phyloP scores from a whole-genome alignment of 805 yeast genomes.

The Tetrapisispora fleetii region DNA sequence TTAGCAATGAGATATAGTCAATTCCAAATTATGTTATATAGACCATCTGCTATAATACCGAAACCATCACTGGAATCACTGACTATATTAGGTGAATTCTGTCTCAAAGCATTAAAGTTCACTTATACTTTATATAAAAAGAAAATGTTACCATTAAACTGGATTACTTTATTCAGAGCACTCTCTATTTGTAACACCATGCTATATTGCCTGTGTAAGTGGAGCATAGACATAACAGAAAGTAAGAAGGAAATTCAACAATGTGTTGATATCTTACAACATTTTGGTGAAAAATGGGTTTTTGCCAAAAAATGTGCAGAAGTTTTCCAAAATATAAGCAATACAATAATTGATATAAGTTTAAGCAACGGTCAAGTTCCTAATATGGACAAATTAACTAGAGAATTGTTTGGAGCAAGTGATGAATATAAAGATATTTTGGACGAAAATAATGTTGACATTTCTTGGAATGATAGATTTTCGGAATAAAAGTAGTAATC shows the following conservation, averaged over 20 bases:
- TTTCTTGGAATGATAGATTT: conserved; percentile 33
- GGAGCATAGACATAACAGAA: conserved; percentile 38
- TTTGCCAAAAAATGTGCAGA: conserved; percentile 37
- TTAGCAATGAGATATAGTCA: conserved; percentile 37
- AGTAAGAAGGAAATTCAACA: conserved; percentile 38
- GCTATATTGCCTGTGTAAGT: conserved; percentile 37
- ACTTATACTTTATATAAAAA: conserved; percentile 38
- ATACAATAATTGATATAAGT: conserved; percentile 38
- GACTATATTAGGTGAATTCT: conserved; percentile 36
- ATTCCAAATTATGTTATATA: conserved; percentile 36
- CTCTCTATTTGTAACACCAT: conserved; percentile 39
- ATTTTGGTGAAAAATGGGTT: conserved; percentile 39
- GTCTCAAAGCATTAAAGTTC: conserved; percentile 37
- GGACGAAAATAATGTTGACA: conserved; percentile 38
- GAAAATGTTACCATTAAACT: conserved; percentile 37
- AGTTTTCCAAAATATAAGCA: conserved; percentile 36
- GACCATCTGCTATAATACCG: conserved; percentile 42
- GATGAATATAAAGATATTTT: conserved; percentile 38
- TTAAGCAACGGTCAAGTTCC: conserved; percentile 31
- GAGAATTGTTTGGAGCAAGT: conserved; percentile 36
- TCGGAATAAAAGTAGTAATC: neutral
- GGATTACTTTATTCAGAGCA: conserved; percentile 41
- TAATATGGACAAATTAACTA: conserved; percentile 33
- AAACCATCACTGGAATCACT: conserved; percentile 33
- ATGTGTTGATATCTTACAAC: conserved; percentile 37